phyloP scores from a whole-genome alignment of 495 filamentous ascomycete species.

The Aspergillus affinis region DNA sequence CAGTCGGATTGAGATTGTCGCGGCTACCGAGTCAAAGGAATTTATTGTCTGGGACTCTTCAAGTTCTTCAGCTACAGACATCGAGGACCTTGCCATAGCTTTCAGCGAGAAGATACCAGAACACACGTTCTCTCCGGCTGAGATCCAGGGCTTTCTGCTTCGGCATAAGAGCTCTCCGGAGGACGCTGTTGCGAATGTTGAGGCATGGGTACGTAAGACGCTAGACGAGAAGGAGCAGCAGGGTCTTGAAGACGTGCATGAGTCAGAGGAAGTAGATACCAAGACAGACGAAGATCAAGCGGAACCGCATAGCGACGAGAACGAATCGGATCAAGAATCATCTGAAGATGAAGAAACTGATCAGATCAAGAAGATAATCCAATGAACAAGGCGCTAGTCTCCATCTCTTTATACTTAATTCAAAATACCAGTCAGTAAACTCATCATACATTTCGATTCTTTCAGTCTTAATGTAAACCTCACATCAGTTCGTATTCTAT shows the following conservation, averaged over 20 bases:
- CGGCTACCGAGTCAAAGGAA: neutral
- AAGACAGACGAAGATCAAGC: neutral
- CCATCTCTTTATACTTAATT: too few species aligned
- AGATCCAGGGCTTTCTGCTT: conserved; percentile 66
- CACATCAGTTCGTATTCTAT: neutral
- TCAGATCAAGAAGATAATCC: too few species aligned
- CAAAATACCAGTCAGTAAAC: too few species aligned
- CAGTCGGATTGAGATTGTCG: neutral
- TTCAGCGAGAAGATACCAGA: conserved; percentile 55
- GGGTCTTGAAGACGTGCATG: conserved; percentile 1
- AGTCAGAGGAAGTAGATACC: neutral
- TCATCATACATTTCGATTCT: too few species aligned
- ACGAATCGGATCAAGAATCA: neutral
- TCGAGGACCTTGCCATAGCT: conserved; percentile 44
- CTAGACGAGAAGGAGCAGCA: conserved; percentile 43
- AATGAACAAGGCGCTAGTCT: too few species aligned
- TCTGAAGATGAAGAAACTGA: neutral
- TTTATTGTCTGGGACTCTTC: neutral
- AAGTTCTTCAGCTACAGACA: conserved; percentile 1
- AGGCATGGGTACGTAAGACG: conserved; percentile 50
- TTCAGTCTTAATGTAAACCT: too few species aligned
- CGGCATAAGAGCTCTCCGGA: conserved; percentile 55
- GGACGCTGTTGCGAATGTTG: conserved; percentile 55
- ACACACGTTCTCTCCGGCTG: conserved; percentile 57
- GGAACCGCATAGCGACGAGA: neutral